A percentile compares a stretch with the other conserved stretches of the same genome.
Evolutionary conservation across 1,284 basidiomycete species (phyloP).

Genomic region (Sporisorium exsertum): DNA sequence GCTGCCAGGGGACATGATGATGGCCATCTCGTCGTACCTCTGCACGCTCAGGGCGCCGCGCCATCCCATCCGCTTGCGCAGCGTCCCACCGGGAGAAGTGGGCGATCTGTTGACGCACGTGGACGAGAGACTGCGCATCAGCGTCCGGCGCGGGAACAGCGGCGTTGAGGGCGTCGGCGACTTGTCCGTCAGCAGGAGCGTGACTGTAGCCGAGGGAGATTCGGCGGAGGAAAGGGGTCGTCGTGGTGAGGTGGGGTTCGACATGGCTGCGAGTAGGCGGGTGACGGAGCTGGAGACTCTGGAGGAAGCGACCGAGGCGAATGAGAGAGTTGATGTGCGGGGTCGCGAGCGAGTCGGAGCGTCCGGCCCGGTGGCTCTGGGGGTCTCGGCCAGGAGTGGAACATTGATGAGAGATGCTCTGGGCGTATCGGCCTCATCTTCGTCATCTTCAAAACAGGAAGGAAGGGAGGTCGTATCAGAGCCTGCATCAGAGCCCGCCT

Average conservation of each 20-base stretch:
- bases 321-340: conserved; percentile 18
- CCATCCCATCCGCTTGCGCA: conserved; percentile 42
- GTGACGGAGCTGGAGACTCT: conserved; percentile 10
- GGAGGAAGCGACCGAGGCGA: not conserved
- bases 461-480: conserved; percentile 6
- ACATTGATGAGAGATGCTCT: conserved; percentile 12
- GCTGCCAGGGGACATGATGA: conserved; percentile 33
- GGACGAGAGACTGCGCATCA: conserved; percentile 35
- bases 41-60: conserved; percentile 5
- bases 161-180: conserved; percentile 31
- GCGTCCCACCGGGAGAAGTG: not conserved
- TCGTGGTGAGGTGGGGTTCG: not conserved
- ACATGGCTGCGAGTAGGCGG: conserved; percentile 16
- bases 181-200: conserved; percentile 16
- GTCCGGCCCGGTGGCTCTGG: too few relatives aligned
- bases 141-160: conserved; percentile 30
- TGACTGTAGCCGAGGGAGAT: conserved; percentile 9
- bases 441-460: conserved; percentile 31
- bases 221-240: not conserved
- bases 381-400: not conserved
- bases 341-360: not conserved
- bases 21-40: conserved; percentile 11
- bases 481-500: too few relatives aligned
- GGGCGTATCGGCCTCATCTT: conserved; percentile 18
- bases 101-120: conserved; percentile 29